Conservation (phyloP, 2,329 filamentous ascomycete genomes). For the Pseudogymnoascus sp. region DNA sequence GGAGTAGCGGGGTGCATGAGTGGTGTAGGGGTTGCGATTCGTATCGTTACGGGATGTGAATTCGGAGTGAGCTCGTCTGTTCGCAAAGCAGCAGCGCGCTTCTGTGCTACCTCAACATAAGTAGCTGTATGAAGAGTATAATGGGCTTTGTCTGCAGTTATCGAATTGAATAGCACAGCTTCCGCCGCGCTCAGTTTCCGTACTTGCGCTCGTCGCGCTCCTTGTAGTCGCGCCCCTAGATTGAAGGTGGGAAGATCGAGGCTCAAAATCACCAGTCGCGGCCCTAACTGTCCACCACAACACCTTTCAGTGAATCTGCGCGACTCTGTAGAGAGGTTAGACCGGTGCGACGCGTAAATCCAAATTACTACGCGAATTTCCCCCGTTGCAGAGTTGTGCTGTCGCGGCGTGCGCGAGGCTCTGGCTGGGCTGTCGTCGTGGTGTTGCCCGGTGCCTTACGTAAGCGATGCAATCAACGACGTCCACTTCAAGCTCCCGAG, state of each 20-base stretch:
- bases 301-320: slow-evolving; percentile 2
- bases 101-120: not conserved
- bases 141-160: not conserved
- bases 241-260: slow-evolving; percentile 3
- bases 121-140: not conserved
- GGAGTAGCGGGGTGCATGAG: slow-evolving; percentile 6
- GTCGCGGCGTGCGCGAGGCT: slow-evolving; percentile 10
- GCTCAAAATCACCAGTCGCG: slow-evolving; percentile 1
- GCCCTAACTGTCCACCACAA: not conserved
- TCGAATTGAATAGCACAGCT: not conserved
- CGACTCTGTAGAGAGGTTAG: slow-evolving; percentile 16
- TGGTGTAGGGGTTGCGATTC: not conserved
- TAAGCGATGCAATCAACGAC: slow-evolving; percentile 13
- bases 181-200: slow-evolving; percentile 2
- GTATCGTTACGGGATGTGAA: not conserved
- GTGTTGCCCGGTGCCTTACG: not conserved
- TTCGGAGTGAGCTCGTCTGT: not conserved
- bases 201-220: not conserved
- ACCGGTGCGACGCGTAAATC: slow-evolving; percentile 28
- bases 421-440: slow-evolving; percentile 14
- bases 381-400: slow-evolving; percentile 22
- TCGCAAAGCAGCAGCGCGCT: not conserved
- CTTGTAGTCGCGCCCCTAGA: not conserved
- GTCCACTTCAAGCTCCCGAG: slow-evolving; percentile 3
- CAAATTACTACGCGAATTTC: slow-evolving; percentile 23